Evolutionary conservation across 192 early-diverging fungal species (phyloP), one percentile per base, ranked within the genome.

Genomic region (Coemansia sp.): DNA sequence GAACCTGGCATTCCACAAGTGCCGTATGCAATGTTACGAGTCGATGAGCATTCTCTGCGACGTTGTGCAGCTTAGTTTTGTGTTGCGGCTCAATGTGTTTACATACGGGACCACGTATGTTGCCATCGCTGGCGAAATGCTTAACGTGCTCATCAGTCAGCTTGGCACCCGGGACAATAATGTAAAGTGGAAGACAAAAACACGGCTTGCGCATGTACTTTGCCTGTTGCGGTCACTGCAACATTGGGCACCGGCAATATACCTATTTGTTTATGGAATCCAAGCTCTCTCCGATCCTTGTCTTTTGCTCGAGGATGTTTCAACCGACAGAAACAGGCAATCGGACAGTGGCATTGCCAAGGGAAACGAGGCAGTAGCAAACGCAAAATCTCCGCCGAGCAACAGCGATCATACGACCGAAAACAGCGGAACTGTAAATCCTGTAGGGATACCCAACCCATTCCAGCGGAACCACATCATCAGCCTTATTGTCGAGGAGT

Each of bases 211-310:
- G 0, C 75, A 82, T 51, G 74, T 77, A 5, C 66, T 82, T 35
- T 71, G 68, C 21, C 41, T 82, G 60, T 34, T 82, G 39, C 63
- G 79, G 15, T 73, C 75, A 35, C 62, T 82, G 65, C 74, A 76
- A 59, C 75, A 82, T 48, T 82, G 79, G 79, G 74, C 75, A 18
- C 79, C 79, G 18, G 79, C 79, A 5, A 38, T 82, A 12, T 76
- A 82, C 38, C 49, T 82, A 58, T 82, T 82, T 70, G 79, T 71
- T 4, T 72, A 72, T 46, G 79, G 74, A 0, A 76, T 82, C 34
- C 75, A 77, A 68, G 70, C 71, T 39, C 58, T 82, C 36, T 73
- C 71, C 0, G 79, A 82, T 53, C 75, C 79, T 9, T 55, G 46
- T 11, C 48, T 82, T 44, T 67, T 76, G 35, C 59, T 82, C 7